These are phyloP conservation scores for Syncephalastrum monosporum DNA, from an alignment of 371 early-diverging fungal genomes.

Conservation along the genomic window DNA sequence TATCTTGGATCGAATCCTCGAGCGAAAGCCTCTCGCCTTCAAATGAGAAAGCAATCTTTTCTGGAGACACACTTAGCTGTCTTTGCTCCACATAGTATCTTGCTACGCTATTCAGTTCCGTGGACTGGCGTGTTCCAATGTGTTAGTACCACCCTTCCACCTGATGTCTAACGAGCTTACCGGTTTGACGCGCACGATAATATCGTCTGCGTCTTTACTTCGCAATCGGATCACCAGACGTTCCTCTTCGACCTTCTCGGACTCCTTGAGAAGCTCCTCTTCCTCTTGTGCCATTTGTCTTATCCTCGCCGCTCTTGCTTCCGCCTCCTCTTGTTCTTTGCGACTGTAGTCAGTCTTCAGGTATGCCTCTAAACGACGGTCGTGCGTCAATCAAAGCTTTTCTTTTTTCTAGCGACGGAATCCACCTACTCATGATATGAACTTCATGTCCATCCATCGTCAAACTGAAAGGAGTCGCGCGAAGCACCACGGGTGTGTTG, in stretches of 20 bases:
- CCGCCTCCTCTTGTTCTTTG: conserved; percentile 10
- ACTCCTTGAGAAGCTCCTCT: conserved; percentile 7
- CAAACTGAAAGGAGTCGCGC: conserved; percentile 39
- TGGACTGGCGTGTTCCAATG: conserved; percentile 11
- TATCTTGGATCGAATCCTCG: conserved; percentile 23
- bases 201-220: conserved; percentile 28
- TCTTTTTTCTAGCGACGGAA: background rate
- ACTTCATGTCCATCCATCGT: conserved; percentile 19
- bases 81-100: conserved; percentile 14
- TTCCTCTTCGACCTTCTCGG: conserved; percentile 5
- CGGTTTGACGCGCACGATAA: conserved; percentile 27
- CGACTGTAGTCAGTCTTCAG: conserved; percentile 17
- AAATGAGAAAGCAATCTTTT: conserved; percentile 25
- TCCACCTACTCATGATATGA: conserved; percentile 1
- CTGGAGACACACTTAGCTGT: conserved; percentile 3
- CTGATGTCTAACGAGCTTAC: conserved; percentile 15
- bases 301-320: conserved; percentile 5
- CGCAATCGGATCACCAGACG: conserved; percentile 28
- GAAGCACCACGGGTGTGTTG: conserved; percentile 28
- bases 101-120: conserved; percentile 7
- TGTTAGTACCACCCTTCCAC: background rate
- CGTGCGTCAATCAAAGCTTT: background rate
- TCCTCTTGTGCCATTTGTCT: conserved; percentile 16
- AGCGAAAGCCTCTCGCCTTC: conserved; percentile 34
- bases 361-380: conserved; percentile 31